Conservation (phyloP, 352 stramenopile genomes). For the Sclerospora graminicola region DNA sequence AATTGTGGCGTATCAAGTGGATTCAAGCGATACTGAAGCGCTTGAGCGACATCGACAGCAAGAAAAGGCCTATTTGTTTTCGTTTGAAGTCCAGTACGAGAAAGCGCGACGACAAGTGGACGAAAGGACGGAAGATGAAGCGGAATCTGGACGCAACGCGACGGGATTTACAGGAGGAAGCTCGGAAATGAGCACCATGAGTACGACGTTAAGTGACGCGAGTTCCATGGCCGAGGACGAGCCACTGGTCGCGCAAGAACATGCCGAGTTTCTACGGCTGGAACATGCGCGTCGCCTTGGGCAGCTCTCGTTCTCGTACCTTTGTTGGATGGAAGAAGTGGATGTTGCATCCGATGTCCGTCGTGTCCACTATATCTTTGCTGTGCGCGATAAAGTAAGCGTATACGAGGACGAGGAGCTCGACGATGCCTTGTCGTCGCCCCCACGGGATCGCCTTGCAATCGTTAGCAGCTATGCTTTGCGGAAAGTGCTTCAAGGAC, state of each 20-base stretch:
- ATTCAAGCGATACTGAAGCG: not conserved
- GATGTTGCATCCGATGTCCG: slow-evolving; percentile 46
- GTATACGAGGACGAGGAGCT: slow-evolving; percentile 17
- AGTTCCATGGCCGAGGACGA: slow-evolving; percentile 42
- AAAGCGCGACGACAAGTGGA: slow-evolving; percentile 6
- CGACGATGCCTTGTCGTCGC: slow-evolving; percentile 2
- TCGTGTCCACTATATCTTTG: slow-evolving; percentile 59
- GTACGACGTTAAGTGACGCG: slow-evolving; percentile 38
- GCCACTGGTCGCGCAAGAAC: slow-evolving; percentile 21
- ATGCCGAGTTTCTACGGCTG: slow-evolving; percentile 26
- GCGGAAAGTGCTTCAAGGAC: slow-evolving; percentile 29
- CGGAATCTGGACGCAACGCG: slow-evolving; percentile 3
- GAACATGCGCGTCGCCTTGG: slow-evolving; percentile 37
- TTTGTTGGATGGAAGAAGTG: slow-evolving; percentile 74
- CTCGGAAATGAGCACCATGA: slow-evolving; percentile 40
- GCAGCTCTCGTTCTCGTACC: slow-evolving; percentile 32
- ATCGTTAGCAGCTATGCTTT: slow-evolving; percentile 61
- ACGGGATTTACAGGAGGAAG: too few species aligned
- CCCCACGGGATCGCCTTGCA: slow-evolving; percentile 21
- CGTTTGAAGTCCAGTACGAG: slow-evolving; percentile 63
- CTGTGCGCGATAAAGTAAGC: slow-evolving; percentile 21
- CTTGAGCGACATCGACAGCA: slow-evolving; percentile 33
- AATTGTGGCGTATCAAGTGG: slow-evolving; percentile 65
- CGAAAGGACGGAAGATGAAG: slow-evolving; percentile 3
- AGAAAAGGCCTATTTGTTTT: slow-evolving; percentile 73